A percentile compares a stretch with the other conserved stretches of the same genome.
phyloP scores from a whole-genome alignment of 805 yeast genomes.

The Candida schatavii region DNA sequence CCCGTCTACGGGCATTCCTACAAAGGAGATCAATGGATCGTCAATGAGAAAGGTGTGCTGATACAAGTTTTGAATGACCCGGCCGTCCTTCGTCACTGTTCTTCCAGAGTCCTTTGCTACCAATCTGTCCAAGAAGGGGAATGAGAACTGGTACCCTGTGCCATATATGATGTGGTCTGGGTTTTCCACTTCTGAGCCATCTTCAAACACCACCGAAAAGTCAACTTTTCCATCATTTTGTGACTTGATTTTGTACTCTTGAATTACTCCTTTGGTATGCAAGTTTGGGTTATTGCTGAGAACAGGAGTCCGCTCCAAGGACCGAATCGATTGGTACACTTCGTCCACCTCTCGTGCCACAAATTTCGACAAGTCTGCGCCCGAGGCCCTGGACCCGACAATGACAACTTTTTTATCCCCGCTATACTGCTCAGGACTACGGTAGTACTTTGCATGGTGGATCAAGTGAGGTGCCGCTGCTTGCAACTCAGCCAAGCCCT shows the following conservation, averaged over 20 bases:
- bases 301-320: conserved; percentile 6
- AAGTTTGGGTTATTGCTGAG: conserved; percentile 14
- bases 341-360: conserved; percentile 18
- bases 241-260: conserved; percentile 11
- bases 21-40: conserved; percentile 64
- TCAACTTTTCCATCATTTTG: conserved; percentile 22
- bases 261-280: conserved; percentile 22
- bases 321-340: conserved; percentile 31
- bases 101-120: conserved; percentile 35
- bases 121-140: conserved; percentile 51
- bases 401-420: conserved; percentile 30
- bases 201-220: conserved; percentile 40
- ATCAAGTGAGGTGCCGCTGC: conserved; percentile 25
- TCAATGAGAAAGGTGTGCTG: conserved; percentile 54
- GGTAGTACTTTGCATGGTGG: conserved; percentile 46
- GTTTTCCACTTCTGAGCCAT: conserved; percentile 43
- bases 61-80: conserved; percentile 44
- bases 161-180: conserved; percentile 65
- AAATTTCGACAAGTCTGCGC: conserved; percentile 28
- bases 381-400: conserved; percentile 21
- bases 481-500: conserved; percentile 38
- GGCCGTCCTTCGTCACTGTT: conserved; percentile 27
- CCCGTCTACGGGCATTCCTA: conserved; percentile 60
- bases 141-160: conserved; percentile 69
- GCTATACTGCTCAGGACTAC: conserved; percentile 27